Conservation (phyloP, 306 rosid genomes). For the Rosa rugosa region DNA sequence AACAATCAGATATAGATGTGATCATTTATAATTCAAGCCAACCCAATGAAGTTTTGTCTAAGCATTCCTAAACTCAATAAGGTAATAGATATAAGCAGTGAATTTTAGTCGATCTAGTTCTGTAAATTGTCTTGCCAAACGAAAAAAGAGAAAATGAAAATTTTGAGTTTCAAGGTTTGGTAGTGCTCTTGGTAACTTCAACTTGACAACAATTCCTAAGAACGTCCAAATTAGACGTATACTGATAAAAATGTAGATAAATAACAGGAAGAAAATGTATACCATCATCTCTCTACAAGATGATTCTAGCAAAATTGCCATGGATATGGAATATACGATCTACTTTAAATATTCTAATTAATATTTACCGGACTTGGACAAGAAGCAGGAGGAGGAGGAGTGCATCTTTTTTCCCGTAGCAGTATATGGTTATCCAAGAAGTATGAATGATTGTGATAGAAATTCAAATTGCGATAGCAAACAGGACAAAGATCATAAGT, state of each 20-base stretch:
- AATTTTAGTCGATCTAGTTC: no score
- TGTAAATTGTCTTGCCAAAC: background rate
- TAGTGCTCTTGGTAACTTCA: background rate
- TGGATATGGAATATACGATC: background rate
- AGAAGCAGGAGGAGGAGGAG: background rate
- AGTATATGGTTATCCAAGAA: slow-evolving; percentile 16
- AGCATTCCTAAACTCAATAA: background rate
- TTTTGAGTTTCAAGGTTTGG: background rate
- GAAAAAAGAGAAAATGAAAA: background rate
- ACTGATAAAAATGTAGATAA: background rate
- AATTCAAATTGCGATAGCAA: slow-evolving; percentile 4
- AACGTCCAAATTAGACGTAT: background rate
- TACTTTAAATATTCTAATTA: background rate
- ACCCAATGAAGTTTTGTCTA: background rate
- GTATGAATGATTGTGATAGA: background rate
- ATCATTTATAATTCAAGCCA: background rate
- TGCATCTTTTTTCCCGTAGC: background rate
- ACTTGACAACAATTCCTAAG: background rate
- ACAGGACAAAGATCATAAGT: slow-evolving; percentile 12
- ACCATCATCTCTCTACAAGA: background rate
- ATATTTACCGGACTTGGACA: background rate
- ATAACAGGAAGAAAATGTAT: background rate
- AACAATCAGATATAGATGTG: no score
- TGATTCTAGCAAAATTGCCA: background rate
- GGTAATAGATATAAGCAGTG: background rate